Evolutionary conservation across 169 alveolate genomes (phyloP).

Genomic region (Plasmodium coatneyi): DNA sequence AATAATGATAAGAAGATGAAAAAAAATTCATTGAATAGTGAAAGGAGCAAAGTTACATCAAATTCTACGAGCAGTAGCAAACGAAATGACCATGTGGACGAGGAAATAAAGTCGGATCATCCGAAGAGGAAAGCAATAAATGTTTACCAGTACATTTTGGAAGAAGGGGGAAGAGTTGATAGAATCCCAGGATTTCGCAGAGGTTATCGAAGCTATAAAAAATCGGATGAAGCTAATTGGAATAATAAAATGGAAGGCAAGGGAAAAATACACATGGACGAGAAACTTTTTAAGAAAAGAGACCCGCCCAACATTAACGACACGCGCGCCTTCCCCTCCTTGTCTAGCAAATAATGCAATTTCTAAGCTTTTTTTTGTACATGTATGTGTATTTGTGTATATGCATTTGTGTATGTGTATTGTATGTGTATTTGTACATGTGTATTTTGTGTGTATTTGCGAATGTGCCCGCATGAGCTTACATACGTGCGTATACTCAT

Average conservation of each 20-base stretch:
- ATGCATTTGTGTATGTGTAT: conserved; percentile 6
- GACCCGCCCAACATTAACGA: conserved; percentile 75
- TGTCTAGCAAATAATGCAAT: conserved; percentile 35
- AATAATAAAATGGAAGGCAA: conserved; percentile 17
- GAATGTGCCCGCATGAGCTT: background rate
- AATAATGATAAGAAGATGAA: conserved; percentile 27
- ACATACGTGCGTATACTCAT: background rate
- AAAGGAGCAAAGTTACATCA: conserved; percentile 5
- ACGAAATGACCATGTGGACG: conserved; percentile 20
- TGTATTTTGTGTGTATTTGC: background rate
- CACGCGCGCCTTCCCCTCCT: conserved; percentile 70
- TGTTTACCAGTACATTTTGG: conserved; percentile 65
- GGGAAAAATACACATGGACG: conserved; percentile 39
- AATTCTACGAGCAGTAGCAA: background rate
- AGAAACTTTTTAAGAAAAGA: conserved; percentile 61
- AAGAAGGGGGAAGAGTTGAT: conserved; percentile 64
- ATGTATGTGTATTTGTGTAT: conserved; percentile 20
- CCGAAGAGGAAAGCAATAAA: conserved; percentile 71
- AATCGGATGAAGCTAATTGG: conserved; percentile 27
- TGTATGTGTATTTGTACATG: background rate
- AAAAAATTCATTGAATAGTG: conserved; percentile 15
- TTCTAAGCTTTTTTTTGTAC: background rate
- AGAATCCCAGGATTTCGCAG: conserved; percentile 65
- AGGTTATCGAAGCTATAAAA: conserved; percentile 52
- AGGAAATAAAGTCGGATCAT: conserved; percentile 37